Base-by-base conservation (phyloP, 768 basidiomycete species). In the Crassisporium funariophilum region DNA sequence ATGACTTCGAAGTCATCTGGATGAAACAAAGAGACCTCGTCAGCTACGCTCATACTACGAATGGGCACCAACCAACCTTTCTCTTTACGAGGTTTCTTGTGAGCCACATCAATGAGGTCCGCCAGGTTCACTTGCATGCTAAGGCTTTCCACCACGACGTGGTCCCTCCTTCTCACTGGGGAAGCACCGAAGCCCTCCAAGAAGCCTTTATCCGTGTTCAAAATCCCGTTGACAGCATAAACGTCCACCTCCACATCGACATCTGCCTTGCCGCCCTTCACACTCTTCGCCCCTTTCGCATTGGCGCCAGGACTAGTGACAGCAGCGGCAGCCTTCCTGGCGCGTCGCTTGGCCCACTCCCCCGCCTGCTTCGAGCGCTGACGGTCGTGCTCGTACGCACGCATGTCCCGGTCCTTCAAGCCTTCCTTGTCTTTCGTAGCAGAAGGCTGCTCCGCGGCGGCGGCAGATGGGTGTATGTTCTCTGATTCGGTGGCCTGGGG, bases 1-100 rank as follows among this genome's bases (percentile, higher is more conserved):
- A 84, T 64, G 19, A 83, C 58, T 64, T 83, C 82, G 52, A 81
- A 84, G 44, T 82, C 82, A 27, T 70, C 71, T 20, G 72, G 11
- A 11, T 37, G 40, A 50, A 39, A 23, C 35, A 60, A 37, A 44
- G 27, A 36, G 20, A 36, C 31, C 31, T 12, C 7, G 8, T 21
- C 24, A 16, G 27, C 41, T 12, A 20, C 21, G 22, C 7, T 21
- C 38, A 2, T 19, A 17, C 4, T 33, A 25, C 19, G 35, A 35
- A 27, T 23, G 13, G 35, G 7, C 20, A 4, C 22, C 24, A 47
- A 59, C 72, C 45, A 61, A 76, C 79, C 73, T 45, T 67, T 68
- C 50, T 51, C 59, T 63, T 73, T 74, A 36, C 71, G 70, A 35
- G 67, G 56, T 62, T 74, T 78, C 59, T 62, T 57, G 22, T 47